These are phyloP conservation scores for Grosmannia huntii DNA, from an alignment of 2,329 filamentous ascomycete genomes.

Conservation along the genomic window DNA sequence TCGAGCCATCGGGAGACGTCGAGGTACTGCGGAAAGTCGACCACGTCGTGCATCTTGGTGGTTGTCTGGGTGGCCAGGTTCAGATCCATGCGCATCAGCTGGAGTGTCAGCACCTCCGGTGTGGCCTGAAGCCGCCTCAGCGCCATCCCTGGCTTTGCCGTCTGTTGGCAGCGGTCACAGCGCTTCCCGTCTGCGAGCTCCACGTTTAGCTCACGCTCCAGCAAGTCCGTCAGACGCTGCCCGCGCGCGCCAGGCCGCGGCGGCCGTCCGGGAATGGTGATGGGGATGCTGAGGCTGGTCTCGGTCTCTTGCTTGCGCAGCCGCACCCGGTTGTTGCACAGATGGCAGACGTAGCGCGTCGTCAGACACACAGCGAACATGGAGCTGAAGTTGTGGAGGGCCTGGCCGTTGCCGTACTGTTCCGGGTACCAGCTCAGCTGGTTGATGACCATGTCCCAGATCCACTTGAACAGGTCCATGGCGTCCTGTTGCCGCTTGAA, in stretches of 20 bases:
- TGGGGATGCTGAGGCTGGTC: neutral
- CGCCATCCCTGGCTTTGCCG: neutral
- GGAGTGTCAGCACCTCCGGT: conserved; percentile 9
- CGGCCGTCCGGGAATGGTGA: neutral
- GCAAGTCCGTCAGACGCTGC: neutral
- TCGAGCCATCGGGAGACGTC: conserved; percentile 11
- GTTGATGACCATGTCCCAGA: neutral
- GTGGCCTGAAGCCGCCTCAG: conserved; percentile 6
- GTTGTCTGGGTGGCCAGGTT: accelerated
- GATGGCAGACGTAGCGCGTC: neutral
- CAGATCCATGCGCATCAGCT: neutral
- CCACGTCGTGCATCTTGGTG: neutral
- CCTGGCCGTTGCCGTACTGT: neutral
- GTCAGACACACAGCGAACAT: conserved; percentile 4
- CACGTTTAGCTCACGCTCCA: neutral
- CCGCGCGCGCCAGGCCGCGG: neutral
- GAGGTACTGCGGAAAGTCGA: conserved; percentile 8
- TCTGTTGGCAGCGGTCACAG: conserved; percentile 5
- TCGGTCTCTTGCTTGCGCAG: neutral
- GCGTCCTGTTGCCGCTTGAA: neutral
- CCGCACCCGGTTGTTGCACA: conserved; percentile 3
- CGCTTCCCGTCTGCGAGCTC: neutral
- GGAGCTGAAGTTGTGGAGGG: conserved; percentile 1
- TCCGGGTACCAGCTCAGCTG: conserved; percentile 1
- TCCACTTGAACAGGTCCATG: neutral